Percentiles rank a stretch among this genome's conserved stretches.
Evolutionary conservation across 345 rosid genomes (phyloP).

Genomic region (Balakata baccata): DNA sequence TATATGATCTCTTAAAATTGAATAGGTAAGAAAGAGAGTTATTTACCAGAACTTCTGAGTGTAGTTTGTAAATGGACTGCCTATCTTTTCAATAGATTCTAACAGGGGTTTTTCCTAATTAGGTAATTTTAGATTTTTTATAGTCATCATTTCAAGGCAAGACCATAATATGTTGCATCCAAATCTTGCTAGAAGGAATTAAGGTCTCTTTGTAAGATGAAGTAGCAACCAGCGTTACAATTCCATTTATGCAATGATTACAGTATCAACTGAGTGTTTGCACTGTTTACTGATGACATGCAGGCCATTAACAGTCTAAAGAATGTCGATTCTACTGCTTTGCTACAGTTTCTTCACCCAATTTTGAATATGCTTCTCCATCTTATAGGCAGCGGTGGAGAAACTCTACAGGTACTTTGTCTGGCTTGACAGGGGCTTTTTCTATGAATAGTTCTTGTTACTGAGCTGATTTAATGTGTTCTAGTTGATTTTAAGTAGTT

Average conservation of each 20-base stretch:
- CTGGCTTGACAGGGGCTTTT: slow-evolving; percentile 13
- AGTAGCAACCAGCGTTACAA: not conserved
- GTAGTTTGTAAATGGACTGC: not conserved
- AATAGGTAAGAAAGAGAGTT: not conserved
- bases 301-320: slow-evolving; percentile 99
- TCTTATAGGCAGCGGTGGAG: slow-evolving; percentile 99
- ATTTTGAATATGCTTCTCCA: slow-evolving; percentile 94
- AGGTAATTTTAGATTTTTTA: not conserved
- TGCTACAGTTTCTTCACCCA: slow-evolving; percentile 99
- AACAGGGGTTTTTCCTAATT: not conserved
- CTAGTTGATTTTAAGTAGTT: not conserved
- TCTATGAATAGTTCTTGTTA: not conserved
- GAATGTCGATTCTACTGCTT: slow-evolving; percentile 92
- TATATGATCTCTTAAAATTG: too few relatives aligned
- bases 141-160: not conserved
- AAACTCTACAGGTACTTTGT: slow-evolving; percentile 83
- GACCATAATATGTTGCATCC: not conserved
- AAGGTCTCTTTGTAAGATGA: not conserved
- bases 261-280: not conserved
- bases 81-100: not conserved
- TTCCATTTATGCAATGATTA: too few relatives aligned
- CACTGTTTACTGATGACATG: slow-evolving; percentile 13
- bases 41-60: not conserved
- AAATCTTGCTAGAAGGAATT: not conserved
- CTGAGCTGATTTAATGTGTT: not conserved